phyloP scores from a whole-genome alignment of 2,329 filamentous ascomycete genomes.

The Dactylellina sp. region DNA sequence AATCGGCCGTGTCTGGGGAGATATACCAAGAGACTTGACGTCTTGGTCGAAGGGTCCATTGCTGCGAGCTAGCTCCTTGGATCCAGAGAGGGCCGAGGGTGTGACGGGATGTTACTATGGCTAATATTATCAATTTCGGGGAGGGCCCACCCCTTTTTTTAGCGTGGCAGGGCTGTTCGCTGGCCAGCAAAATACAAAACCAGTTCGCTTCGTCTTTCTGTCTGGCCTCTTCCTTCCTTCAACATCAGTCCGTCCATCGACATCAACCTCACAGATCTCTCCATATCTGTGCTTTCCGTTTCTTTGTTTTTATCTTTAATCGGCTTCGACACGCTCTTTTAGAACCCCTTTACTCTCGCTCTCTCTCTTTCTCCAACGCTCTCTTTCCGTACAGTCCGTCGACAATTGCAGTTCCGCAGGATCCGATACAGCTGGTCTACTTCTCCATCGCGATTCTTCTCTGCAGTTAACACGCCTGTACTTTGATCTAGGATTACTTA shows the following conservation, averaged over 20 bases:
- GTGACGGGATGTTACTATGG: too few relatives aligned
- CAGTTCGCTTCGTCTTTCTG: background rate
- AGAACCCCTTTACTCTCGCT: background rate
- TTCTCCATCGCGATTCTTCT: conserved; percentile 13
- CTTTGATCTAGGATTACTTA: conserved; percentile 10
- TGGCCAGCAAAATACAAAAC: conserved; percentile 10
- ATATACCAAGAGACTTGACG: too few relatives aligned
- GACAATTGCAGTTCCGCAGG: conserved; percentile 9
- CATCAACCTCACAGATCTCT: conserved; percentile 28
- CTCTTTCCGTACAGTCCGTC: conserved; percentile 12
- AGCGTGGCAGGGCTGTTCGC: conserved; percentile 13
- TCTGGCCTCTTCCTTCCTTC: conserved; percentile 11
- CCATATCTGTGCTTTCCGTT: conserved; percentile 24
- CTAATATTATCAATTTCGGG: background rate
- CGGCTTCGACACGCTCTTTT: conserved; percentile 56
- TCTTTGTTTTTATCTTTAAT: conserved; percentile 32
- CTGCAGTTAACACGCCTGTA: conserved; percentile 7
- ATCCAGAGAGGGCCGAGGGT: conserved; percentile 1
- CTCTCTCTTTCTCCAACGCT: conserved; percentile 4
- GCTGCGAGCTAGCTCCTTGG: too few relatives aligned
- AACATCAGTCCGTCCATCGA: conserved; percentile 30
- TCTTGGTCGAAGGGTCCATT: too few relatives aligned
- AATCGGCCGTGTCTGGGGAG: too few relatives aligned
- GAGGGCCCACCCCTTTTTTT: conserved; percentile 27
- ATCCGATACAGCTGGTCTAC: conserved; percentile 43